Evolutionary conservation across 2,329 filamentous ascomycete genomes (phyloP).

Genomic region (Leptoxyphium fumago): DNA sequence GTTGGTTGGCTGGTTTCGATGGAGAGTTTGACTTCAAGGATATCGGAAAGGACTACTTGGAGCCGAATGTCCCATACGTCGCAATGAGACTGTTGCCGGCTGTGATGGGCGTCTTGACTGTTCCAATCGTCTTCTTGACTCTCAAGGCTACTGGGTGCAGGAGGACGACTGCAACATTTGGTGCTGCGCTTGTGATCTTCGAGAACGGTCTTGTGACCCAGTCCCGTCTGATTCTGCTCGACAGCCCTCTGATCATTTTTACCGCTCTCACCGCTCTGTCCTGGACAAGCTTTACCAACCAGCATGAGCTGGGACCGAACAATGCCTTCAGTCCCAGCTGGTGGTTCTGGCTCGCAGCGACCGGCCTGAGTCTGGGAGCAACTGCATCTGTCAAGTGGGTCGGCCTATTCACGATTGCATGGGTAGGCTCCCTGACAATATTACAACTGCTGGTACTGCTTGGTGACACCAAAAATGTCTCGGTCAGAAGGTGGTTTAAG

Average conservation of each 20-base stretch:
- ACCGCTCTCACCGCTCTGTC: slow-evolving; percentile 82
- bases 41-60: slow-evolving; percentile 96
- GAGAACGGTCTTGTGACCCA: slow-evolving; percentile 94
- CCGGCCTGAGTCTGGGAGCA: slow-evolving; percentile 73
- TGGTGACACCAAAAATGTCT: slow-evolving; percentile 75
- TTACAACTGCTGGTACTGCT: slow-evolving; percentile 92
- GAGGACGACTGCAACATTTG: slow-evolving; percentile 69
- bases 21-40: slow-evolving; percentile 98
- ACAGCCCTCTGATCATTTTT: slow-evolving; percentile 85
- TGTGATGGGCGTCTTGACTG: slow-evolving; percentile 71
- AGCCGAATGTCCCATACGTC: slow-evolving; percentile 89
- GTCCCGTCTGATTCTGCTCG: slow-evolving; percentile 86
- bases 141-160: slow-evolving; percentile 82
- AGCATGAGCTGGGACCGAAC: slow-evolving; percentile 80
- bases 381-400: slow-evolving; percentile 98
- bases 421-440: slow-evolving; percentile 82
- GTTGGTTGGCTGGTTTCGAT: slow-evolving; percentile 88
- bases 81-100: slow-evolving; percentile 93
- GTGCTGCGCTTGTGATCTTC: slow-evolving; percentile 78
- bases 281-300: slow-evolving; percentile 89
- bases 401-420: slow-evolving; percentile 94
- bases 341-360: slow-evolving; percentile 95
- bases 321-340: slow-evolving; percentile 80
- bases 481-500: slow-evolving; percentile 73
- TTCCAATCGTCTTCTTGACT: slow-evolving; percentile 87